Evolutionary conservation across 1,284 basidiomycete genomes (phyloP).

Genomic region (Ganoderma sp.): DNA sequence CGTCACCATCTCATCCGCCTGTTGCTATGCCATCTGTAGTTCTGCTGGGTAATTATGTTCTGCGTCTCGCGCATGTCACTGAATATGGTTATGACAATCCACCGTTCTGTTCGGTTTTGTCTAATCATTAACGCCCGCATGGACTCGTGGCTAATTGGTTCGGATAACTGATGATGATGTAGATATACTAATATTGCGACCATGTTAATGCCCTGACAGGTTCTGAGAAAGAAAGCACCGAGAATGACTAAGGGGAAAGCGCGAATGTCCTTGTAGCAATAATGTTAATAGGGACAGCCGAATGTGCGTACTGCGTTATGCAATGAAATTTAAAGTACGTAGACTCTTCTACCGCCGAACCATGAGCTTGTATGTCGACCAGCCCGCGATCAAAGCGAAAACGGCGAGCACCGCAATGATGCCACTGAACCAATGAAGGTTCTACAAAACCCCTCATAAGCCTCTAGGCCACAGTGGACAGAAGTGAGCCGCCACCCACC

Average conservation of each 20-base stretch:
- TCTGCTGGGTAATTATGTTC: slow-evolving; percentile 25
- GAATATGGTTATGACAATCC: not conserved
- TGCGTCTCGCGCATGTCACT: slow-evolving; percentile 4
- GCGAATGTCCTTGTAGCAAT: not conserved
- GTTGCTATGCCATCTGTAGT: slow-evolving; percentile 31
- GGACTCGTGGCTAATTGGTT: not conserved
- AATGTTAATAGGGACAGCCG: not conserved
- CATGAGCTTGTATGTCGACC: slow-evolving; percentile 83
- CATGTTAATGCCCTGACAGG: not conserved
- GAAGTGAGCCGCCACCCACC: slow-evolving; percentile 42
- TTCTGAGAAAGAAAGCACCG: not conserved
- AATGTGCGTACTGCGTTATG: not conserved
- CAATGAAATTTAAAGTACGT: not conserved
- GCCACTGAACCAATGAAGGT: slow-evolving; percentile 83
- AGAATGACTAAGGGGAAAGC: not conserved
- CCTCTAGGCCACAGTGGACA: slow-evolving; percentile 31
- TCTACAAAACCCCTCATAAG: slow-evolving; percentile 32
- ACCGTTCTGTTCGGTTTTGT: not conserved
- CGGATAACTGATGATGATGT: not conserved
- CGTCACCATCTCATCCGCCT: slow-evolving; percentile 19
- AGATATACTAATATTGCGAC: not conserved
- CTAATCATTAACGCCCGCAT: slow-evolving; percentile 6
- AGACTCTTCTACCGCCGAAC: slow-evolving; percentile 42
- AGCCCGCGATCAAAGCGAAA: slow-evolving; percentile 84
- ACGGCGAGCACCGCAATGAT: slow-evolving; percentile 80